Conservation (phyloP, 371 early-diverging fungal species). For the Mucor plumbeus region DNA sequence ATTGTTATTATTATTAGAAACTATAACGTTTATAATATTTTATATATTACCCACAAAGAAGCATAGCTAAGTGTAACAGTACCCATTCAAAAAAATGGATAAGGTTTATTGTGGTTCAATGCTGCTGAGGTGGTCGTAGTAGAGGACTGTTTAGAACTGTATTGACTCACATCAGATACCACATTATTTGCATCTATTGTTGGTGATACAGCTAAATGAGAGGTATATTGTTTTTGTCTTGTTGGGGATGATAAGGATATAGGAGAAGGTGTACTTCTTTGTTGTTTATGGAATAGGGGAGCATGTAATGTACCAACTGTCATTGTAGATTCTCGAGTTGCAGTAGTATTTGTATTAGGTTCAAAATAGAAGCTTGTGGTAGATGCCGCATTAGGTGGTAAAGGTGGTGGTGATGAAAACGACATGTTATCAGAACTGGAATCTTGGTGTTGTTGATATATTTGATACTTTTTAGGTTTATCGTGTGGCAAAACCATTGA, state of each 20-base stretch:
- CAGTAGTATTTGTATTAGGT: not conserved
- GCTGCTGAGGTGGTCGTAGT: not conserved
- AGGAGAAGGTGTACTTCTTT: not conserved
- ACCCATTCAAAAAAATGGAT: slow-evolving; percentile 11
- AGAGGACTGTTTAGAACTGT: not conserved
- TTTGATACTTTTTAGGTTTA: slow-evolving; percentile 1
- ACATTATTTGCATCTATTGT: slow-evolving; percentile 2
- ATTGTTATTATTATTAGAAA: no score
- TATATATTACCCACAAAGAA: not conserved
- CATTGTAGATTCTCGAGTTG: slow-evolving; percentile 10
- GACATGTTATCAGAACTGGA: not conserved
- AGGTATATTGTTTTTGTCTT: not conserved
- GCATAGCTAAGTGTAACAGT: slow-evolving; percentile 14
- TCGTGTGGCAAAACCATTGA: slow-evolving; percentile 5
- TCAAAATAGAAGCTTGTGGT: not conserved
- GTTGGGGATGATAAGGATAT: not conserved
- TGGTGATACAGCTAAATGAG: slow-evolving; percentile 1
- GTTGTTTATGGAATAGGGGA: slow-evolving; percentile 10
- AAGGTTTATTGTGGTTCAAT: slow-evolving; percentile 11
- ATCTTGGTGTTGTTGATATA: not conserved
- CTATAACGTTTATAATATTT: not conserved
- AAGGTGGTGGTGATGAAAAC: not conserved
- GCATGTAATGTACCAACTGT: slow-evolving; percentile 18
- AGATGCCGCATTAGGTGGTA: not conserved
- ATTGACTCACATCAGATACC: slow-evolving; percentile 11